Percentiles rank a stretch among this genome's conserved stretches.
Evolutionary conservation across 768 basidiomycete species (phyloP).

Genomic region (Cubamyces sp.): DNA sequence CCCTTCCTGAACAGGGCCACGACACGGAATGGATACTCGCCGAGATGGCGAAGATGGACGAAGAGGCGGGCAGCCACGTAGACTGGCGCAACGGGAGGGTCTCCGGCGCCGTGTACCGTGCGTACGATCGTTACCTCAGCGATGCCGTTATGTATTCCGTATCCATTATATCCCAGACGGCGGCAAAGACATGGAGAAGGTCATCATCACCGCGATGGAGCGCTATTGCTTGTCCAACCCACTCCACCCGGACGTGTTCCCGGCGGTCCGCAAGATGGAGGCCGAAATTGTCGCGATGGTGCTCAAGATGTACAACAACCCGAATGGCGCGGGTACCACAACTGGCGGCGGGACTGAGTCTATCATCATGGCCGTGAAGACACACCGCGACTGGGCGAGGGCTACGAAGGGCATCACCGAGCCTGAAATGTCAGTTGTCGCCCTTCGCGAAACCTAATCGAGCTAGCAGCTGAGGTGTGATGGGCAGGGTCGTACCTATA

Average conservation of each 20-base stretch:
- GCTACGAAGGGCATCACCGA: conserved; percentile 84
- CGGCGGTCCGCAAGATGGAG: conserved; percentile 95
- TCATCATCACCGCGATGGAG: conserved; percentile 81
- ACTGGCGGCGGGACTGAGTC: conserved; percentile 97
- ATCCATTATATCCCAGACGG: conserved; percentile 56
- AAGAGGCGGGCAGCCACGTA: conserved; percentile 46
- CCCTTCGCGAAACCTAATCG: background rate
- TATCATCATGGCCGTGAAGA: conserved; percentile 94
- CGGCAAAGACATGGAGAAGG: conserved; percentile 75
- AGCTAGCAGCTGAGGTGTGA: conserved; percentile 9
- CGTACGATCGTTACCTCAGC: conserved; percentile 33
- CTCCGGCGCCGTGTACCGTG: conserved; percentile 87
- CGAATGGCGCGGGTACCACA: conserved; percentile 86
- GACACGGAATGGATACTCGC: conserved; percentile 71
- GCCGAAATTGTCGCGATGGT: conserved; percentile 92
- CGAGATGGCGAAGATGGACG: conserved; percentile 84
- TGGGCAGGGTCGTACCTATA: conserved; percentile 71
- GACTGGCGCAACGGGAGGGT: conserved; percentile 76
- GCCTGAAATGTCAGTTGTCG: conserved; percentile 81
- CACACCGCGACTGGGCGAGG: conserved; percentile 91
- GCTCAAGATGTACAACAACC: conserved; percentile 81
- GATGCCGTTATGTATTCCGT: background rate
- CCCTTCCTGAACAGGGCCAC: conserved; percentile 67
- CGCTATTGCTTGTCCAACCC: conserved; percentile 88
- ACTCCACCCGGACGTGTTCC: conserved; percentile 92